Conservation (phyloP, 768 basidiomycete genomes). For the Obba rivulosa region DNA sequence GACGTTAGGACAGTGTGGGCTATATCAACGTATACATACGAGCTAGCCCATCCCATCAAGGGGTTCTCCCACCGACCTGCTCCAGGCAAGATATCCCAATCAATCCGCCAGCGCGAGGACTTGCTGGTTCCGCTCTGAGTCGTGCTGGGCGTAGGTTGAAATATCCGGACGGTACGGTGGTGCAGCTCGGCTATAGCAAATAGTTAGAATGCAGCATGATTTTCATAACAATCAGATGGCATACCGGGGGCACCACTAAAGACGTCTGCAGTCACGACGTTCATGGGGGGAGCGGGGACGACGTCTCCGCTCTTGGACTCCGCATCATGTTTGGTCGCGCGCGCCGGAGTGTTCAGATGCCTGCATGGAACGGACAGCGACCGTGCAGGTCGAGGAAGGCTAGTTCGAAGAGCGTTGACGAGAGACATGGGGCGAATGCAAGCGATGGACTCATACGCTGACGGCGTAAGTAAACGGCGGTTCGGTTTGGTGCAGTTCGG, state of each 20-base stretch:
- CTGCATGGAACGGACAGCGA: conserved; percentile 14
- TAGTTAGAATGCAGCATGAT: conserved; percentile 2
- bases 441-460: background rate
- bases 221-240: conserved; percentile 16
- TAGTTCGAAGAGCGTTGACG: conserved; percentile 36
- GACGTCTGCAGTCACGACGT: conserved; percentile 72
- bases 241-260: conserved; percentile 84
- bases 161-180: conserved; percentile 86
- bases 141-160: conserved; percentile 87
- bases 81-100: conserved; percentile 89
- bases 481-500: background rate
- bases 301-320: conserved; percentile 26
- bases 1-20: background rate
- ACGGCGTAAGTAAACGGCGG: background rate
- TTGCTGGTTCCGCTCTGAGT: conserved; percentile 93
- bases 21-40: conserved; percentile 47
- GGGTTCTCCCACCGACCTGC: conserved; percentile 97
- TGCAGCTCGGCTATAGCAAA: conserved; percentile 63
- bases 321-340: conserved; percentile 22
- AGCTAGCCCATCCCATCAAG: conserved; percentile 94
- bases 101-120: conserved; percentile 86
- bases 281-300: conserved; percentile 41
- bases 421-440: conserved; percentile 39
- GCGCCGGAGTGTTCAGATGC: conserved; percentile 19
- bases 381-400: conserved; percentile 22